phyloP scores from a whole-genome alignment of 345 rosid species.

The Litchi chinensis region DNA sequence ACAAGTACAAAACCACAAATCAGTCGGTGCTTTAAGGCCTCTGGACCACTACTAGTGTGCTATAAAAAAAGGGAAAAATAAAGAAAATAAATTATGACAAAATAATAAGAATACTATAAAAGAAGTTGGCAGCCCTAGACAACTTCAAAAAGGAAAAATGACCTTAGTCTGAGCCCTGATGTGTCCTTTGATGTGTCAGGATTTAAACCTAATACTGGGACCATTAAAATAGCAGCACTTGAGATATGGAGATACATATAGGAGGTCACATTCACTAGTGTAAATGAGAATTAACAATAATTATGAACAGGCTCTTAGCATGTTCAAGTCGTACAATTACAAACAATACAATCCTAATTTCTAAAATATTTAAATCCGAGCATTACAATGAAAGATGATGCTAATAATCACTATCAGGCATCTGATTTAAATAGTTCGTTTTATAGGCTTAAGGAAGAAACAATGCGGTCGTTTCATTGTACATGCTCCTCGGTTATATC shows the following conservation, averaged over 20 bases:
- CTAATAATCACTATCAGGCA: background rate
- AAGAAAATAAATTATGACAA: too few species aligned
- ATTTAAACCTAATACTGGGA: too few species aligned
- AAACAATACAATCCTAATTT: background rate
- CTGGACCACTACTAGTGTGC: background rate
- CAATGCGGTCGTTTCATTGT: background rate
- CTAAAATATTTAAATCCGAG: too few species aligned
- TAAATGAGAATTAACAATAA: too few species aligned
- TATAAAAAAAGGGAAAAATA: background rate
- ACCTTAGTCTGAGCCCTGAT: background rate
- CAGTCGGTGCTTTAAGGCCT: background rate
- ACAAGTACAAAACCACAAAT: slow-evolving; percentile 4
- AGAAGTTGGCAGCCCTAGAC: too few species aligned
- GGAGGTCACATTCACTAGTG: too few species aligned
- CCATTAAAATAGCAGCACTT: too few species aligned
- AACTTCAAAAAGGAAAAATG: background rate
- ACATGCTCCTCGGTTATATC: background rate
- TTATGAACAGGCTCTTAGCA: background rate
- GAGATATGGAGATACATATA: too few species aligned
- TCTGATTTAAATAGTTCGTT: background rate
- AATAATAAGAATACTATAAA: too few species aligned
- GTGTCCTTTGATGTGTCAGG: too few species aligned
- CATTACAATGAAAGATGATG: background rate
- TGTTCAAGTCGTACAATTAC: background rate
- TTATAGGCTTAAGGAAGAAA: background rate